Conservation (phyloP, 2,329 filamentous ascomycete species). For the Raffaelea arxii region DNA sequence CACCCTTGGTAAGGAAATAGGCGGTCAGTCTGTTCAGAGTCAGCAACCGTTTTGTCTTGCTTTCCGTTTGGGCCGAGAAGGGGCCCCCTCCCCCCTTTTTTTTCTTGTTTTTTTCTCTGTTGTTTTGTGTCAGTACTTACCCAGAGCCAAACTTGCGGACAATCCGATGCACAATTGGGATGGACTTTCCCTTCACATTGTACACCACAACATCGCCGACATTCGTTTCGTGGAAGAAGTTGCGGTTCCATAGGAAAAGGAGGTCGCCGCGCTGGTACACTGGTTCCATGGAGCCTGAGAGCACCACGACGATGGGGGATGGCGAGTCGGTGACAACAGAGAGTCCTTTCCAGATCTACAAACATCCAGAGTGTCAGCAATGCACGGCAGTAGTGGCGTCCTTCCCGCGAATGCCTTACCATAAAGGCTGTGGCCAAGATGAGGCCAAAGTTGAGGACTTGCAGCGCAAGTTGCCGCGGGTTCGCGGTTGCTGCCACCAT, state of each 20-base stretch:
- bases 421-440: constrained; percentile 89
- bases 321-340: constrained; percentile 67
- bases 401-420: constrained; percentile 34
- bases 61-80: no score
- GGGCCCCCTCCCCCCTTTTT: neutral
- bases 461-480: constrained; percentile 69
- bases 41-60: no score
- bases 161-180: constrained; percentile 92
- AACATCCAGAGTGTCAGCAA: neutral
- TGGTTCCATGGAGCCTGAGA: constrained; percentile 76
- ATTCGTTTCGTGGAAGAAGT: constrained; percentile 43
- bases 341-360: constrained; percentile 75
- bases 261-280: constrained; percentile 72
- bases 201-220: constrained; percentile 48
- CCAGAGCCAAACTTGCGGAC: constrained; percentile 62
- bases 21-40: constrained; percentile 35
- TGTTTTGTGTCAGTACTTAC: constrained; percentile 23
- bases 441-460: constrained; percentile 83
- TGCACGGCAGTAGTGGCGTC: neutral
- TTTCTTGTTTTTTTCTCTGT: neutral
- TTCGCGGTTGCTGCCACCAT: constrained; percentile 66
- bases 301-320: constrained; percentile 73
- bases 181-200: constrained; percentile 87
- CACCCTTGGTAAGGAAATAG: constrained; percentile 89
- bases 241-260: constrained; percentile 68